Conservation (phyloP, 106 monocot genomes). For the Dendrobium catenatum region DNA sequence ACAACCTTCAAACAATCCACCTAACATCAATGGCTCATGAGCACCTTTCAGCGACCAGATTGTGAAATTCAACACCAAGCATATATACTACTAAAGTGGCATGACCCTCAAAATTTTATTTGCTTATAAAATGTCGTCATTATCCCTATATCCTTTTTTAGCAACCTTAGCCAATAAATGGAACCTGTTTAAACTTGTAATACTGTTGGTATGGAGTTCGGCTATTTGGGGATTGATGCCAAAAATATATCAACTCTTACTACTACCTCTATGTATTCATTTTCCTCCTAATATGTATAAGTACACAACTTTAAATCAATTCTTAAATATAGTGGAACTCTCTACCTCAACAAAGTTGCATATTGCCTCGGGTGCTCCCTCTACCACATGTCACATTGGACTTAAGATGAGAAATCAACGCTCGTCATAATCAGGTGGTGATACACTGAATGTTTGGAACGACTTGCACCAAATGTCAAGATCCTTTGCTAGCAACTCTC, state of each 20-base stretch:
- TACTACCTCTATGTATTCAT: no score
- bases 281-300: no score
- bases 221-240: no score
- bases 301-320: no score
- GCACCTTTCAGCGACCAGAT: background rate
- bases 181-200: background rate
- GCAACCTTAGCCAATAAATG: background rate
- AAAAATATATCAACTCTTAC: no score
- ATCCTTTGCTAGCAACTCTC: no score
- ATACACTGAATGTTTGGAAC: no score
- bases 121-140: background rate
- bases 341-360: background rate
- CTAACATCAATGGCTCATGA: background rate
- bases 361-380: background rate
- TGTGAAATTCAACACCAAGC: background rate
- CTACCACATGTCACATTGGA: background rate
- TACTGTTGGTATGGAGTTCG: background rate
- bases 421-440: no score
- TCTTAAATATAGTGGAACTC: background rate
- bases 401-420: no score
- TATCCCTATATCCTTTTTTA: background rate
- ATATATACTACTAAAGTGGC: background rate
- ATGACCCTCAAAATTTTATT: background rate
- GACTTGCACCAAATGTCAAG: no score
- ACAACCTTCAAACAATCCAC: background rate